Conservation (phyloP, 1,284 basidiomycete species). For the Heliocybe sulcata region DNA sequence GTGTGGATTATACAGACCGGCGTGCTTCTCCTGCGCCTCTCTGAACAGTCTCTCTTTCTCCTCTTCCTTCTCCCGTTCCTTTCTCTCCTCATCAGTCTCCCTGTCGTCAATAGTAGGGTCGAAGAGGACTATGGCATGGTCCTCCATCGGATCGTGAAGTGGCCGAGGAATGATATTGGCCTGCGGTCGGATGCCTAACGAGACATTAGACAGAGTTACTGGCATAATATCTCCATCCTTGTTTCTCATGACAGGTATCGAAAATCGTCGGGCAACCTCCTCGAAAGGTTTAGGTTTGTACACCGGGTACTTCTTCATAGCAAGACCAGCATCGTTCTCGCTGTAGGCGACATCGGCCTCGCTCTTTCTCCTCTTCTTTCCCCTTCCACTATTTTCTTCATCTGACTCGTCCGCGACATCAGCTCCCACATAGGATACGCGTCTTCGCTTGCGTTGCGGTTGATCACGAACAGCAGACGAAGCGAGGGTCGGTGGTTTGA, state of each 20-base stretch:
- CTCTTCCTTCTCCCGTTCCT: constrained; percentile 63
- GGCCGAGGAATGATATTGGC: constrained; percentile 85
- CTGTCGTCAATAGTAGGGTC: constrained; percentile 93
- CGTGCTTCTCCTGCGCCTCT: constrained; percentile 60
- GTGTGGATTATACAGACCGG: constrained; percentile 81
- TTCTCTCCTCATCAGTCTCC: constrained; percentile 80
- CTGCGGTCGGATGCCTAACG: constrained; percentile 84
- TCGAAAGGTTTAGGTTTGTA: constrained; percentile 80
- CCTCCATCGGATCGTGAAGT: constrained; percentile 93
- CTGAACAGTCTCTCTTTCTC: constrained; percentile 56
- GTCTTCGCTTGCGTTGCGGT: constrained; percentile 74
- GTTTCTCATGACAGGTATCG: constrained; percentile 83
- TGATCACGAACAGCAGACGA: constrained; percentile 45
- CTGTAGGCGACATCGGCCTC: constrained; percentile 35
- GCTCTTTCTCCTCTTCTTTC: constrained; percentile 50
- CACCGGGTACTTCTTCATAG: constrained; percentile 74
- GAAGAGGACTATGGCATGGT: constrained; percentile 96
- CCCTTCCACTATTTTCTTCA: constrained; percentile 41
- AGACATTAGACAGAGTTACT: constrained; percentile 60
- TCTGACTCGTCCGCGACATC: constrained; percentile 39
- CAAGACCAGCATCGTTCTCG: constrained; percentile 21
- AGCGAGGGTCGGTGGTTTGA: constrained; percentile 64
- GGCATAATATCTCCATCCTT: constrained; percentile 71
- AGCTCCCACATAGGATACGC: constrained; percentile 73
- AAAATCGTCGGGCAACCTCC: constrained; percentile 62